Evolutionary conservation across 441 rosid genomes (phyloP), one percentile per base, ranked within the genome.

Genomic region (Theobroma grandiflorum): DNA sequence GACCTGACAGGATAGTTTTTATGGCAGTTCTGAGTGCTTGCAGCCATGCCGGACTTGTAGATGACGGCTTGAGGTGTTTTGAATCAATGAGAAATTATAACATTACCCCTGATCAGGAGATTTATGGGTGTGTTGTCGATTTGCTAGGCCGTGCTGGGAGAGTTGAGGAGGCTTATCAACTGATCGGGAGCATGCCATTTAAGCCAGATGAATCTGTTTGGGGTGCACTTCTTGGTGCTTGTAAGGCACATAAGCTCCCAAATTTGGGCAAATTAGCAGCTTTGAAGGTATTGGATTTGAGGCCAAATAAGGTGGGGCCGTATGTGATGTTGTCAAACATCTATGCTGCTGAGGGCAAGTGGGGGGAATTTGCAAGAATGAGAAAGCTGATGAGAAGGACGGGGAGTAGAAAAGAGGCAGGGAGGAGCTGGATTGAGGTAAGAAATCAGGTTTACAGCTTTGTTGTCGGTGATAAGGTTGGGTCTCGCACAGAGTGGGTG

Each of bases 141-240:
- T 88, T 97, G 88, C 91, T 96, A 72, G 94, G 97, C 74, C 94
- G 97, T 63, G 93, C 96, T 73, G 98, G 99, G 80, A 94, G 91
- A 83, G 86, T 94, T 31, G 86, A 83, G 52, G 99, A 96, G 82
- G 97, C 98, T 62, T 90, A 92, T 84, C 89, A 80, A 55, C 80
- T 94, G 77, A 92, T 95, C 47, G 86, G 87, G 63, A 82, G 74
- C 53, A 95, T 93, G 97, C 98, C 98, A 1, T 93, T 90, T 80
- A 79, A 83, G 55, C 91, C 98, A 8, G 92, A 92, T 40, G 99
- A 94, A 81, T 89, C 94, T 16, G 88, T 96, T 12, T 97, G 97
- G 97, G 90, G 93, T 70, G 91, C 97, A 10, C 88, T 97, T 76
- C 89, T 97, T 6, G 93, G 93, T 67, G 99, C 97, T 81, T 94